Evolutionary conservation across 306 rosid genomes (phyloP), one percentile per base, ranked within the genome.

Genomic region (Cicer bijugum): DNA sequence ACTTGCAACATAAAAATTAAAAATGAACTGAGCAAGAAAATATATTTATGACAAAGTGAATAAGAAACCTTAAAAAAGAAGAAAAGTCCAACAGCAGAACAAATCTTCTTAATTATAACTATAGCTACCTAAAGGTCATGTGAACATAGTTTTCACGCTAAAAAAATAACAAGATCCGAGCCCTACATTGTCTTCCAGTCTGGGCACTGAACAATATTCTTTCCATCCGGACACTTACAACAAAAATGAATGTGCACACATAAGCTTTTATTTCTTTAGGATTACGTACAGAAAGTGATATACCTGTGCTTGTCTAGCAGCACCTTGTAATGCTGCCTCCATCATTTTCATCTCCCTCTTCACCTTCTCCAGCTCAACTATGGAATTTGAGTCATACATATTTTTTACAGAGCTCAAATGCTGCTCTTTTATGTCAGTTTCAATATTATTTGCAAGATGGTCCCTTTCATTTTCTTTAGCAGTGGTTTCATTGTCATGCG

Each of bases 271-370:
- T 42, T 53, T 64, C 79, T 67, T 33, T 16, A 16, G 38, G 76
- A 74, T 58, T 40, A 15, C 23, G 60, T 16, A 60, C 61, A 67
- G 74, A 52, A 62, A 47, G 33, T 55, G 81, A 72, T 80, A 73
- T 86, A 92, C 99, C 97, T 95, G 99, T 78, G 99, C 93, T 67
- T 95, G 99, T 83, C 93, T 92, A 76, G 97, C 99, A 67, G 99
- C 99, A 71, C 97, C 99, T 86, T 77, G 99, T 79, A 95, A 84
- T 69, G 99, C 99, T 75, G 86, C 85, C 82, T 95, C 99, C 97
- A 92, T 88, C 97, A 90, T 88, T 81, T 92, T 88, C 93, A 90
- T 84, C 74, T 95, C 99, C 72, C 20, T 81, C 83, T 88, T 95
- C 69, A 90, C 79, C 83, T 62, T 90, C 85, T 90, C 97, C 72